Conservation (phyloP, 2,329 filamentous ascomycete species). For the Orbilia ellipsospora region DNA sequence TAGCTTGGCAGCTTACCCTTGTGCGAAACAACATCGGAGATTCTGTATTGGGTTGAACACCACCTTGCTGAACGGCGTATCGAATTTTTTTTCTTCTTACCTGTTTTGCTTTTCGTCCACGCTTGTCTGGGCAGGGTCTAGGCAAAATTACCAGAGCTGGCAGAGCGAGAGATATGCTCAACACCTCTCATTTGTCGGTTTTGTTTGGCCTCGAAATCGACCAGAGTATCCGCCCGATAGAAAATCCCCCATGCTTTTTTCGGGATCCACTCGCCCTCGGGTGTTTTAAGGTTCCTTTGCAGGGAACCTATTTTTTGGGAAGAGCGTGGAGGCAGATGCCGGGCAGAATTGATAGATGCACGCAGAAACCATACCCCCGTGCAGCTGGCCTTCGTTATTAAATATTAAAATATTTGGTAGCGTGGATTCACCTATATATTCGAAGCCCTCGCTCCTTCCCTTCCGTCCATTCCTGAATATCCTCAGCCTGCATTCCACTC, state of each 20-base stretch:
- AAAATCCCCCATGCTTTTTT: conserved; percentile 54
- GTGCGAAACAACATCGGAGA: conserved; percentile 53
- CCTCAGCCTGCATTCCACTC: conserved; percentile 46
- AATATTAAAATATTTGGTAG: conserved; percentile 13
- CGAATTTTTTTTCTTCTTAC: conserved; percentile 22
- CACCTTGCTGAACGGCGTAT: conserved; percentile 54
- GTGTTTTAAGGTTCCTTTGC: conserved; percentile 55
- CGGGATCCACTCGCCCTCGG: conserved; percentile 54
- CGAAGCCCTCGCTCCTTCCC: conserved; percentile 35
- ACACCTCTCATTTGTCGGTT: conserved; percentile 55
- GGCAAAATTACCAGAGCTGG: conserved; percentile 53
- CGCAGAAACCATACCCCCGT: conserved; percentile 35
- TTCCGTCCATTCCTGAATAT: conserved; percentile 24
- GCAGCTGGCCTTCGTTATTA: neutral
- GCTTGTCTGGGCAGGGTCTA: conserved; percentile 43
- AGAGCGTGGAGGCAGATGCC: conserved; percentile 37
- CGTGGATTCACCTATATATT: conserved; percentile 48
- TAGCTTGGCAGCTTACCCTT: conserved; percentile 49
- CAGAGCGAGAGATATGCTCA: conserved; percentile 53
- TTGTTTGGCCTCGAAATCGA: conserved; percentile 7
- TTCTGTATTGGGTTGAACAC: conserved; percentile 40
- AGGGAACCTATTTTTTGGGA: conserved; percentile 40
- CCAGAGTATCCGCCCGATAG: conserved; percentile 26
- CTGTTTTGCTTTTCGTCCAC: conserved; percentile 43
- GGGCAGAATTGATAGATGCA: conserved; percentile 31